Evolutionary conservation across 192 early-diverging fungal species (phyloP).

Genomic region (Jimgerdemannia flammicorona): DNA sequence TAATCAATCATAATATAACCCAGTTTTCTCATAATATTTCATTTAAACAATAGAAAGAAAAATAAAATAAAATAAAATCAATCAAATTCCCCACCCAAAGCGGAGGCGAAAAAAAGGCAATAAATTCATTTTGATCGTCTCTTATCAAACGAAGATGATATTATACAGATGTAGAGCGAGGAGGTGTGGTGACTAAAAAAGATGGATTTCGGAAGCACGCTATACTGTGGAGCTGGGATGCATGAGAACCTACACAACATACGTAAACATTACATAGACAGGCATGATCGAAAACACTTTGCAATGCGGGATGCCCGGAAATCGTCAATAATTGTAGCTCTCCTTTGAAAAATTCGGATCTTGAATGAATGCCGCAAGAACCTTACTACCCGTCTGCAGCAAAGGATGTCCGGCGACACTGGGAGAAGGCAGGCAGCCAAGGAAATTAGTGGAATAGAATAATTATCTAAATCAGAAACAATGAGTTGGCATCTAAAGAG

Average conservation of each 20-base stretch:
- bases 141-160: not conserved
- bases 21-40: too few species aligned
- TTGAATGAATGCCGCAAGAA: constrained; percentile 91
- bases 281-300: not conserved
- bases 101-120: too few species aligned
- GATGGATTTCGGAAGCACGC: not conserved
- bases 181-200: not conserved
- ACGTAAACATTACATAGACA: not conserved
- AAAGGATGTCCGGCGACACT: constrained; percentile 94
- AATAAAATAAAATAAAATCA: too few species aligned
- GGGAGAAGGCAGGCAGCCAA: not conserved
- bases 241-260: not conserved
- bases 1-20: too few species aligned
- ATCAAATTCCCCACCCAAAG: too few species aligned
- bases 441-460: not conserved
- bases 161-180: not conserved
- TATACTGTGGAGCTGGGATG: not conserved
- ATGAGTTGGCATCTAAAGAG: too few species aligned
- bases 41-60: too few species aligned
- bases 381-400: constrained; percentile 95
- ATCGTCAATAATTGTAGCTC: constrained; percentile 56
- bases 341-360: constrained; percentile 84
- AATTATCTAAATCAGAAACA: not conserved
- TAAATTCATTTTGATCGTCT: not conserved
- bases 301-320: not conserved